Conservation (phyloP, 2,329 filamentous ascomycete species). For the Camillea tinctor region DNA sequence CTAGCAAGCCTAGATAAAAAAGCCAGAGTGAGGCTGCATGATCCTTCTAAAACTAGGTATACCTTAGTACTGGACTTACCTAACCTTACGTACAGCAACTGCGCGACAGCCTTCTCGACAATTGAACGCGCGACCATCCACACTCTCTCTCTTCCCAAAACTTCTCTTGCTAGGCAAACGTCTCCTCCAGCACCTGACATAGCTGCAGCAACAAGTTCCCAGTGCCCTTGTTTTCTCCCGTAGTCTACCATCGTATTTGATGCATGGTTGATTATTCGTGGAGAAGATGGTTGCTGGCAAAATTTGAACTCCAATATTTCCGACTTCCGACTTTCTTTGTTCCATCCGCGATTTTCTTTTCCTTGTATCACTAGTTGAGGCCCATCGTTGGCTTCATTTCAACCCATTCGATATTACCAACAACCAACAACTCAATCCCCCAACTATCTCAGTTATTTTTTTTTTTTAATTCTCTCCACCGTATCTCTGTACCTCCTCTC, state of each 20-base stretch:
- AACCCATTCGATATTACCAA: background rate
- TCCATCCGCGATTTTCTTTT: constrained; percentile 13
- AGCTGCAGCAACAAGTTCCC: constrained; percentile 4
- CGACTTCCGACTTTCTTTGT: constrained; percentile 22
- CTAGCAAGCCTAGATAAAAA: too few relatives aligned
- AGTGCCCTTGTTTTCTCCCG: background rate
- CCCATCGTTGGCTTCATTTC: constrained; percentile 4
- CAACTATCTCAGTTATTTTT: background rate
- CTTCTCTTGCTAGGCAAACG: constrained; percentile 7
- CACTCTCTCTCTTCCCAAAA: constrained; percentile 16
- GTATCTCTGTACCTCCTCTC: background rate
- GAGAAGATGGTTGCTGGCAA: constrained; percentile 26
- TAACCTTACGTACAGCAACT: background rate
- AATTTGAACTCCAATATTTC: constrained; percentile 19
- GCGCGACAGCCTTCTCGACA: constrained; percentile 2
- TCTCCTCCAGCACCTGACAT: constrained; percentile 6
- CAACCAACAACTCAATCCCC: constrained; percentile 1
- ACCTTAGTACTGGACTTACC: background rate
- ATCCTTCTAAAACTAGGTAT: constrained; percentile 1
- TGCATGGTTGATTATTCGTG: constrained; percentile 19
- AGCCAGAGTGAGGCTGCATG: constrained; percentile 17
- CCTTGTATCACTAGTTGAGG: constrained; percentile 12
- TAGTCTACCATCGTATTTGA: constrained; percentile 9
- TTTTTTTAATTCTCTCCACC: constrained; percentile 3
- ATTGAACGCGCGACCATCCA: constrained; percentile 29